Base-by-base conservation (phyloP, 169 alveolate genomes). In the Plasmodium vinckei region DNA sequence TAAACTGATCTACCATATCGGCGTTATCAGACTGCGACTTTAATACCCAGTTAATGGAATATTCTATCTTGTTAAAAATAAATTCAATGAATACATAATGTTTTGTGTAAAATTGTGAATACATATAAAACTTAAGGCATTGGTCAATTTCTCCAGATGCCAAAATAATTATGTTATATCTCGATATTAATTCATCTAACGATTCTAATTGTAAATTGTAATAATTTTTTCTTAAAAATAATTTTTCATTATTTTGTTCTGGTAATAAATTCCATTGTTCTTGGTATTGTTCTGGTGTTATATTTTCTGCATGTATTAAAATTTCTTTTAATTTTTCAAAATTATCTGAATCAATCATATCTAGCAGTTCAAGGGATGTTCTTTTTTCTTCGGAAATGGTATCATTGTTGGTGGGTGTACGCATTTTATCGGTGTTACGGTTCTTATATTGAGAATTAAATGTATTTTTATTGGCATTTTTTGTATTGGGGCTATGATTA, bases 71-170 rank as follows among this genome's bases (percentile, higher is more conserved):
- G 56, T 86, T 69, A 72, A 86, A 86, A 70, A 86, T 86, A 21
- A 86, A 57, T 39, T 86, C 91, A 86, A 86, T 86, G 56, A 86
- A 86, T 46, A 86, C 54, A 72, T 70, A 86, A 47, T 86, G 84
- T 57, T 57, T 86, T n/a, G 91, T 86, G 12, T 70, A 86, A 23
- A 86, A 86, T 44, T 86, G 91, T 49, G 91, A 57, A 64, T 86
- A 86, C 87, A 86, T 69, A 53, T 86, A 86, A 63, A 86, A 86
- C 27, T 86, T 86, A 13, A 86, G 47, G 53, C 87, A 70, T 33
- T 86, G 86, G 33, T 86, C 77, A 13, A 86, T 86, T 86, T 86
- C 91, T 25, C 91, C 91, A 9, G 91, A 86, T 1, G 91, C 91
- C 12, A 86, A 73, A 9, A 73, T 71, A 21, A 71, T 64, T 42